Base-by-base conservation (phyloP, 768 basidiomycete species). In the Russula sp. region DNA sequence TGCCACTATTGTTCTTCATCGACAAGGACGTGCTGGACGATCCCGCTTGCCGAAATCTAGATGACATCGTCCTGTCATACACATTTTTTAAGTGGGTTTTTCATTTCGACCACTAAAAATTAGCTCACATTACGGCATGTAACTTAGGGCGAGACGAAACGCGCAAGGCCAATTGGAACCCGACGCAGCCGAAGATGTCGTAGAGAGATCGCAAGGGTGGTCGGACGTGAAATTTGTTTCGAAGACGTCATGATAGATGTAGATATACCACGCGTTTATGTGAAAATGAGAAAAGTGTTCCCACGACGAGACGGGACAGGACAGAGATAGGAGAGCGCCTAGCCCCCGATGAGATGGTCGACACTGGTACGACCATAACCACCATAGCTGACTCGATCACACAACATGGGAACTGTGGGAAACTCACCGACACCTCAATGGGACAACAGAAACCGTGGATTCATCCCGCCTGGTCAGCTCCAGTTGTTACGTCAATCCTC, bases 1-100 rank as follows among this genome's bases (percentile, higher is more conserved):
- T 99, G 83, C 97, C 97, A 3, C 81, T 99, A 20, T 82, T 99
- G 60, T 99, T 99, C 78, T 99, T 99, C 79, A 96, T 99, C 68
- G 97, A 99, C 78, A 91, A 93, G 67, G 97, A 98, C 72, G 87
- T 97, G 59, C 79, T 95, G 42, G 95, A 99, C 49, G 97, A 99
- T 68, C 94, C 94, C 1, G 74, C 86, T 3, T 91, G 95, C 75
- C 81, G 86, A 65, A 85, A 88, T 68, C 81, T 99, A 13, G 88
- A 96, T 68, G 92, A 98, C 71, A 80, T 98, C 22, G 94, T 98
- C 0, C 73, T 99, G 58, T 95, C 91, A 27, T 99, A 99, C 74
- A 99, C 97, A 0, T 99, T 99, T 77, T 99, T 99, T 84, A 84
- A 87, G 94, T 94, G 68, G 61, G 82, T 76, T 58, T 58, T 54